Conservation (phyloP, 2,329 filamentous ascomycete species). For the Aureobasidium vineae region DNA sequence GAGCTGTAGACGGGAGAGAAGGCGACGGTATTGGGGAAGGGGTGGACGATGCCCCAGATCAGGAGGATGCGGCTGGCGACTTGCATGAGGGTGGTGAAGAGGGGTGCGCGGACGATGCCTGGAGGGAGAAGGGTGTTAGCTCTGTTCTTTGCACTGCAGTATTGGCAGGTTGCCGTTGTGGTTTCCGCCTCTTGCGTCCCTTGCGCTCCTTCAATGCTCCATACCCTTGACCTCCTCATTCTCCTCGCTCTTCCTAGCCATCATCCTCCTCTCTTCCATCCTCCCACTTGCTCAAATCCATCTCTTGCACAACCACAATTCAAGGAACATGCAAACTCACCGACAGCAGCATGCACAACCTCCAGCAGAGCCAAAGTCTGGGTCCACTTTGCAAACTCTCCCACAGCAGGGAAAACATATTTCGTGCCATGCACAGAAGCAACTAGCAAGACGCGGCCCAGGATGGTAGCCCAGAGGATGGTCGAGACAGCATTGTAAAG, state of each 20-base stretch:
- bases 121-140: neutral
- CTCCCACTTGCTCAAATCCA: neutral
- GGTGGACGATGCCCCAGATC: slow-evolving; percentile 78
- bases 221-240: neutral
- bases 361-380: slow-evolving; percentile 84
- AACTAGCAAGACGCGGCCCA: slow-evolving; percentile 65
- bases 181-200: neutral
- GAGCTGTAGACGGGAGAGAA: slow-evolving; percentile 62
- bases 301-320: neutral
- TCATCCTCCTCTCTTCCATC: too few relatives aligned
- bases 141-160: neutral
- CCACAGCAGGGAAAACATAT: slow-evolving; percentile 61
- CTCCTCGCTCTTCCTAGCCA: neutral
- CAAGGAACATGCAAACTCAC: slow-evolving; percentile 48
- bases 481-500: slow-evolving; percentile 81
- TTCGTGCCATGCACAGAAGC: slow-evolving; percentile 45
- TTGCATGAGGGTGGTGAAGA: slow-evolving; percentile 86
- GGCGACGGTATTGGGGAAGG: slow-evolving; percentile 65
- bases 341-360: slow-evolving; percentile 73
- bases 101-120: slow-evolving; percentile 82
- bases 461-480: slow-evolving; percentile 72
- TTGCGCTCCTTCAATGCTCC: neutral
- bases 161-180: neutral
- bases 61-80: slow-evolving; percentile 83
- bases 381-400: slow-evolving; percentile 70